A percentile compares a stretch with the other conserved stretches of the same genome.
phyloP scores from a whole-genome alignment of 1,284 basidiomycete genomes.

The Heliocybe sulcata region DNA sequence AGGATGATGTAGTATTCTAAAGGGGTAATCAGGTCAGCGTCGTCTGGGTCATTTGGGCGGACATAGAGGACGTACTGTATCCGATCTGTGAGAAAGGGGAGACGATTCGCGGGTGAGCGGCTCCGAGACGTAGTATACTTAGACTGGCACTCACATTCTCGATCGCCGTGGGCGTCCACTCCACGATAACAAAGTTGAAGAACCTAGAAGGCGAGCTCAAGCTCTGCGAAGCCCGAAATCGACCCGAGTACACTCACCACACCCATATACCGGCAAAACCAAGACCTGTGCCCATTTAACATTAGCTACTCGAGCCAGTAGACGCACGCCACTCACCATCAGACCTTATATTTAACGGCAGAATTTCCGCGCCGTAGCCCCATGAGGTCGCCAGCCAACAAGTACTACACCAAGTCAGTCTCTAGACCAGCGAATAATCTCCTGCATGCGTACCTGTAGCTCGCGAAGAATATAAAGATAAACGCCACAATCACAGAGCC shows the following conservation, averaged over 20 bases:
- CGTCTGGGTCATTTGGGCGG: not conserved
- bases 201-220: not conserved
- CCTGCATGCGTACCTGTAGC: not conserved
- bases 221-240: not conserved
- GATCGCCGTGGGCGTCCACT: slow-evolving; percentile 2
- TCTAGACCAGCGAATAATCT: not conserved
- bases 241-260: not conserved
- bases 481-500: not conserved
- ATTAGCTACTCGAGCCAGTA: not conserved
- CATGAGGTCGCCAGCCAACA: slow-evolving; percentile 1
- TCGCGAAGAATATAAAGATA: slow-evolving; percentile 1
- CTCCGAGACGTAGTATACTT: not conserved
- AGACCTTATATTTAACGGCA: not conserved
- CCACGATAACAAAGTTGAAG: slow-evolving; percentile 2
- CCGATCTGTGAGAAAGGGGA: not conserved
- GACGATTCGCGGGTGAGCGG: not conserved
- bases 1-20: slow-evolving; percentile 2
- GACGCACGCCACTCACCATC: not conserved
- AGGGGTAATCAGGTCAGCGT: not conserved
- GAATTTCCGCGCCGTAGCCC: not conserved
- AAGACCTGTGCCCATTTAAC: not conserved
- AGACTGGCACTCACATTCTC: not conserved
- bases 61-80: not conserved
- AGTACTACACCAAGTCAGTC: not conserved
- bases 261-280: slow-evolving; percentile 2